Percentiles rank a stretch among this genome's conserved stretches.
These are phyloP conservation scores for Arabis alpina DNA, from an alignment of 345 rosid species.

Conservation along the genomic window DNA sequence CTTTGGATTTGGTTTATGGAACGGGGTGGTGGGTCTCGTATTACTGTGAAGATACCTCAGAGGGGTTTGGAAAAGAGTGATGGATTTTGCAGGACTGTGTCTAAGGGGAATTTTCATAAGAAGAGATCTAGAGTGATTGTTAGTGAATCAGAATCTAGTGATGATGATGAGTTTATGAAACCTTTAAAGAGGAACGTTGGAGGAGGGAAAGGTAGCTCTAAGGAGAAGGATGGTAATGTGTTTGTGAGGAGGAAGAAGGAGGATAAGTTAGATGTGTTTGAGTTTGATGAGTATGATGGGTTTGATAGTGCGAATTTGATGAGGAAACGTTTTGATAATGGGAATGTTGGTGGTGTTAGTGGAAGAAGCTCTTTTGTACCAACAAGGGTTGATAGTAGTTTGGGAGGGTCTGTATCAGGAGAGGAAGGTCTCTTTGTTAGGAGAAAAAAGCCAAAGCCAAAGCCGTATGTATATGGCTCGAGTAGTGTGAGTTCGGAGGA, in stretches of 20 bases:
- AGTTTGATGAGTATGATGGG: constrained; percentile 84
- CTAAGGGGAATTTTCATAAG: constrained; percentile 48
- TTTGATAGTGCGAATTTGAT: constrained; percentile 51
- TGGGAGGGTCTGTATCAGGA: constrained; percentile 61
- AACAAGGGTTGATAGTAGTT: constrained; percentile 48
- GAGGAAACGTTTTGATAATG: constrained; percentile 53
- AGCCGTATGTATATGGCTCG: constrained; percentile 45
- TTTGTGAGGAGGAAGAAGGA: constrained; percentile 52
- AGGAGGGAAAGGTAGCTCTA: constrained; percentile 56
- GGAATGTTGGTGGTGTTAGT: constrained; percentile 45
- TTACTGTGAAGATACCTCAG: constrained; percentile 54
- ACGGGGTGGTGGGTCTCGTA: constrained; percentile 71
- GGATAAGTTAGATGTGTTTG: constrained; percentile 70
- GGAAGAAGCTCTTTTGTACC: constrained; percentile 47
- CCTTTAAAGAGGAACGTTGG: constrained; percentile 52
- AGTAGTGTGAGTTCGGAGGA: constrained; percentile 47
- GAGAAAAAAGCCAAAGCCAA: constrained; percentile 42
- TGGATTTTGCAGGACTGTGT: constrained; percentile 49
- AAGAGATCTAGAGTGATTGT: constrained; percentile 66
- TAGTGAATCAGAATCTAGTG: constrained; percentile 86
- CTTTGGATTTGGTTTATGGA: constrained; percentile 57
- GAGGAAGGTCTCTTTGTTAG: constrained; percentile 52
- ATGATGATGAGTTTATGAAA: constrained; percentile 48
- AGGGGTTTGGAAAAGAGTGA: constrained; percentile 49
- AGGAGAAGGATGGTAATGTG: constrained; percentile 50